These are phyloP conservation scores for Candida pseudofarinosa DNA, from an alignment of 805 yeast species.

Conservation along the genomic window DNA sequence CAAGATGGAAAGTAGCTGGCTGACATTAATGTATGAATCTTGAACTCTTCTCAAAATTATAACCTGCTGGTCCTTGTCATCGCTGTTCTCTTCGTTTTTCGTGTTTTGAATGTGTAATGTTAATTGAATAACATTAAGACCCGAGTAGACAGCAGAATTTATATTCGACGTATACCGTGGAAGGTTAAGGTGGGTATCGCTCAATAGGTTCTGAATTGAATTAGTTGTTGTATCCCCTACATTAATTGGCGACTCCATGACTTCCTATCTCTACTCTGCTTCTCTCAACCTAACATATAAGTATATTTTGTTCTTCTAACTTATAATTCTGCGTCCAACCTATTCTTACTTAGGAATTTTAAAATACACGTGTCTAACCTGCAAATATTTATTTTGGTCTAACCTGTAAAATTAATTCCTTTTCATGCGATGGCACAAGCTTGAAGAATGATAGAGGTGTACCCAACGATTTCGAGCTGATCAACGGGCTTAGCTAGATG, in stretches of 20 bases:
- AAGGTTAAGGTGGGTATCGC: slow-evolving; percentile 30
- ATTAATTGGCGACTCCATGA: slow-evolving; percentile 41
- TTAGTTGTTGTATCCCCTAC: slow-evolving; percentile 40
- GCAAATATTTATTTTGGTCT: slow-evolving; percentile 2
- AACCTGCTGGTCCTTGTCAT: slow-evolving; percentile 6
- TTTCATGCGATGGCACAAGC: not conserved
- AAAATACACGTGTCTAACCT: slow-evolving; percentile 9
- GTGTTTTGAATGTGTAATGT: slow-evolving; percentile 10
- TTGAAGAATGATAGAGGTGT: too few species aligned
- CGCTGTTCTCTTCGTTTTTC: slow-evolving; percentile 1
- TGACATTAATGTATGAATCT: slow-evolving; percentile 38
- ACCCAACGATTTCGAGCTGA: too few species aligned
- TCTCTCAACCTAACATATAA: not conserved
- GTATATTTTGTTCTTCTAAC: not conserved
- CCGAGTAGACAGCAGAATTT: slow-evolving; percentile 30
- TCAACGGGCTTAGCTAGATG: too few species aligned
- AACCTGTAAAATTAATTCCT: not conserved
- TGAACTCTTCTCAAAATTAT: slow-evolving; percentile 37
- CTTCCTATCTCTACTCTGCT: slow-evolving; percentile 1
- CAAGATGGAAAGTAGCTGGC: slow-evolving; percentile 34
- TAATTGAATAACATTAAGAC: slow-evolving; percentile 35
- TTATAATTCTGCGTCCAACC: not conserved
- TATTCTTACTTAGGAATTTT: slow-evolving; percentile 6
- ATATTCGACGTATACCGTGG: slow-evolving; percentile 14
- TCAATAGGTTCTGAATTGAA: slow-evolving; percentile 32